Evolutionary conservation across 192 early-diverging fungal genomes (phyloP), one percentile per base, ranked within the genome.

Genomic region (Paraglomus brasilianum): DNA sequence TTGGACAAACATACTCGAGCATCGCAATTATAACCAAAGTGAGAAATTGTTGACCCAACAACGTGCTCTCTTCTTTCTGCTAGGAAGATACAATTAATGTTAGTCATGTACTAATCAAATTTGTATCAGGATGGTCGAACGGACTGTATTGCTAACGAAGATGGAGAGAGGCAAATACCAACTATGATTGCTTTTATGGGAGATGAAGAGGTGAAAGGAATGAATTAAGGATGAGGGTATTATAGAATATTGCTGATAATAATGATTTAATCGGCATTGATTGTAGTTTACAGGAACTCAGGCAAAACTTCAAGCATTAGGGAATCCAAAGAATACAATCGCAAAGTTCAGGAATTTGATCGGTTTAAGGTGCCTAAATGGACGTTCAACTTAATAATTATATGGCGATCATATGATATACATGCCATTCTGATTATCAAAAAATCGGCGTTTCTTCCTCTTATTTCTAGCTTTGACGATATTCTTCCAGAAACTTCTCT

Each of bases 61-160:
- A 71, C 36, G 58, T 19, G 15, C 13, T 8, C 22, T 38, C 22
- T 9, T 10, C 46, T 60, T 14, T 47, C 14, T 10, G 24, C 3
- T 2, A 57, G 51, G 38, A 45, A 19, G 50, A 71, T n/a, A n/a
- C 44, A 39, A 22, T 17, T 7, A 36, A 4, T n/a, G 8, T 10
- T 7, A 56, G 47, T 24, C n/a, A 5, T 39, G 24, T 42, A 15
- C 7, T 24, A 21, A 57, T 36, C 10, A 47, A n/a, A 44, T 68
- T 13, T 36, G 43, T 66, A 22, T 51, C 57, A 89, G 89, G 84
- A 91, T 72, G 80, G 82, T 15, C 78, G 80, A 61, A 82, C 90
- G 40, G 93, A 95, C 62, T 88, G 91, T 67, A 96, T 98, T 75
- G 97, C 97, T 72, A 97, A 98, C 84, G 94, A 95, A 80, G 97